Conservation (phyloP, 352 stramenopile species). For the Globisporangium cederbergense region DNA sequence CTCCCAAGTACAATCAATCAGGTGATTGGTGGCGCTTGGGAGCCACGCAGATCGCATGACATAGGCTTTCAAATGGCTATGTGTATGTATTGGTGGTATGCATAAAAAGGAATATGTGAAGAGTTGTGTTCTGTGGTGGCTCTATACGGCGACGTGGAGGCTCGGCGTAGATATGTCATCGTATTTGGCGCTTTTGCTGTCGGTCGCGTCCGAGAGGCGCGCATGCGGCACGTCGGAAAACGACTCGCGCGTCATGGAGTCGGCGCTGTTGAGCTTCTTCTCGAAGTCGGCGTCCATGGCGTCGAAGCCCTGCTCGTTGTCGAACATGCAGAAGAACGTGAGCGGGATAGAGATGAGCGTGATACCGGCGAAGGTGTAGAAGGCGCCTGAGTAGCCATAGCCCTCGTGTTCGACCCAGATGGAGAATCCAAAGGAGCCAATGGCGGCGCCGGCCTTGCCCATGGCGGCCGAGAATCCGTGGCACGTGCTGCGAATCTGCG, state of each 20-base stretch:
- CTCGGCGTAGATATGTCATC: conserved; percentile 10
- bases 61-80: background rate
- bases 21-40: too few relatives aligned
- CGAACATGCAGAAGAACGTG: conserved; percentile 65
- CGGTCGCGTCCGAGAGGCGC: background rate
- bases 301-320: conserved; percentile 51
- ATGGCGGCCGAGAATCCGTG: conserved; percentile 85
- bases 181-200: conserved; percentile 14
- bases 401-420: conserved; percentile 57
- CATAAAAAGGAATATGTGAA: background rate
- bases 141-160: conserved; percentile 12
- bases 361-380: conserved; percentile 60
- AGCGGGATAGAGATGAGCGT: conserved; percentile 48
- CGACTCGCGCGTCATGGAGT: conserved; percentile 17
- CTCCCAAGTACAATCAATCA: too few relatives aligned
- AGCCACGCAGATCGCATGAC: background rate
- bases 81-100: background rate
- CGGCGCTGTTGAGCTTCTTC: conserved; percentile 11
- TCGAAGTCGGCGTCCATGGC: conserved; percentile 65
- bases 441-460: conserved; percentile 84
- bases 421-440: conserved; percentile 64
- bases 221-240: conserved; percentile 1
- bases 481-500: conserved; percentile 80
- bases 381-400: conserved; percentile 56
- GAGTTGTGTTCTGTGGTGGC: background rate